These are phyloP conservation scores for Dimargaris cristalligena DNA, from an alignment of 192 early-diverging fungal genomes.

Conservation along the genomic window DNA sequence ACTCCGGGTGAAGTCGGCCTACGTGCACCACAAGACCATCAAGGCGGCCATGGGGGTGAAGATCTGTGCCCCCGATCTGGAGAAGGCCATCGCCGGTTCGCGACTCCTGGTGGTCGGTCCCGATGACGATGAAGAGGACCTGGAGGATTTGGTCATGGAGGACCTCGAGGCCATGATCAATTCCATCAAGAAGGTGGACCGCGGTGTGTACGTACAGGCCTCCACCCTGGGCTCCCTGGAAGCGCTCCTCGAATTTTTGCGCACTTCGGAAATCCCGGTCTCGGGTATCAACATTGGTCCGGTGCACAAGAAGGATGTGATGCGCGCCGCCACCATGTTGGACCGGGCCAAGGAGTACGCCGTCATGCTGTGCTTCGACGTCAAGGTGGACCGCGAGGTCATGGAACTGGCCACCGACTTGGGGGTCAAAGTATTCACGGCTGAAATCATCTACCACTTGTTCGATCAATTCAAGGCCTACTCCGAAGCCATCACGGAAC, in stretches of 20 bases:
- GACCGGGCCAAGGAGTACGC: constrained; percentile 77
- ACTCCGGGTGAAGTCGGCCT: constrained; percentile 89
- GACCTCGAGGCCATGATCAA: constrained; percentile 65
- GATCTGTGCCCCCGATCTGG: constrained; percentile 82
- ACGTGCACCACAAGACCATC: constrained; percentile 89
- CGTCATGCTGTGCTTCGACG: constrained; percentile 76
- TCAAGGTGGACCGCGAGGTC: constrained; percentile 81
- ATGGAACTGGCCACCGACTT: constrained; percentile 77
- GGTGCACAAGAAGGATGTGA: constrained; percentile 94
- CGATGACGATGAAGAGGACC: constrained; percentile 91
- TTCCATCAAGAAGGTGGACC: constrained; percentile 64
- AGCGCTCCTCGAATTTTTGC: constrained; percentile 87
- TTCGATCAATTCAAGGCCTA: constrained; percentile 87
- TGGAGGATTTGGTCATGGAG: constrained; percentile 87
- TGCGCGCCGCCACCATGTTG: constrained; percentile 78
- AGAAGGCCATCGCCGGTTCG: constrained; percentile 94
- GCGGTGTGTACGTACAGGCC: constrained; percentile 95
- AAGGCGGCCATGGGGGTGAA: constrained; percentile 96
- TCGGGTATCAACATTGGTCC: constrained; percentile 94
- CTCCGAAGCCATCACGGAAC: constrained; percentile 54
- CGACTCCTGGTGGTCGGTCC: constrained; percentile 80
- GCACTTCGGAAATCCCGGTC: constrained; percentile 82
- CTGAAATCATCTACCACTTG: constrained; percentile 98
- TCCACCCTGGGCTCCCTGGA: constrained; percentile 95
- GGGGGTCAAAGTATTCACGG: constrained; percentile 84